Conservation (phyloP, 2,329 filamentous ascomycete species). For the Aspergillus quadrilineatus region DNA sequence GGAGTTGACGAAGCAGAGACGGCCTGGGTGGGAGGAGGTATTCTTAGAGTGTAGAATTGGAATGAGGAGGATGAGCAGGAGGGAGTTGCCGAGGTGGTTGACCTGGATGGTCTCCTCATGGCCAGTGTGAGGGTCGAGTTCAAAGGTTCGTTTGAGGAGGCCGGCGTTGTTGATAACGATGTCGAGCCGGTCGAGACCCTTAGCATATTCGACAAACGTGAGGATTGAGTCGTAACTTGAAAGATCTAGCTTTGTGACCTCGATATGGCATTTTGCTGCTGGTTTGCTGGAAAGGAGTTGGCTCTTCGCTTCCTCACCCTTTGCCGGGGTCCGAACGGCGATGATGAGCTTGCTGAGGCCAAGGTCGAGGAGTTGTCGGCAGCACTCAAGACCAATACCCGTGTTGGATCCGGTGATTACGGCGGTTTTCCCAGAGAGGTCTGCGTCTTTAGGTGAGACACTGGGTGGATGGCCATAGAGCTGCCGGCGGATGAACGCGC, state of each 20-base stretch:
- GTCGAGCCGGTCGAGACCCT: slow-evolving; percentile 41
- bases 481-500: not conserved
- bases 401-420: slow-evolving; percentile 1
- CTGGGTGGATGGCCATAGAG: not conserved
- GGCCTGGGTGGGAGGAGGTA: not conserved
- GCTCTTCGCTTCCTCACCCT: not conserved
- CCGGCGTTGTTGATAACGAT: slow-evolving; percentile 51
- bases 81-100: slow-evolving; percentile 31
- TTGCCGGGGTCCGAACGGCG: not conserved
- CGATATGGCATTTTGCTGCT: slow-evolving; percentile 26
- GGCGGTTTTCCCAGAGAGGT: not conserved
- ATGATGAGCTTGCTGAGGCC: not conserved
- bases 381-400: not conserved
- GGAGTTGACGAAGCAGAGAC: not conserved
- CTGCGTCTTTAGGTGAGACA: not conserved
- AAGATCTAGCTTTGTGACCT: slow-evolving; percentile 55
- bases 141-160: slow-evolving; percentile 24
- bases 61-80: slow-evolving; percentile 20
- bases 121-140: slow-evolving; percentile 6
- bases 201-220: slow-evolving; percentile 40
- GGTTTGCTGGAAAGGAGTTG: not conserved
- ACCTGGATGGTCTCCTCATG: slow-evolving; percentile 40
- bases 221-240: slow-evolving; percentile 47
- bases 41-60: slow-evolving; percentile 18
- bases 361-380: not conserved